These are phyloP conservation scores for Allomyces macrogynus DNA, from an alignment of 192 early-diverging fungal species.

Conservation along the genomic window DNA sequence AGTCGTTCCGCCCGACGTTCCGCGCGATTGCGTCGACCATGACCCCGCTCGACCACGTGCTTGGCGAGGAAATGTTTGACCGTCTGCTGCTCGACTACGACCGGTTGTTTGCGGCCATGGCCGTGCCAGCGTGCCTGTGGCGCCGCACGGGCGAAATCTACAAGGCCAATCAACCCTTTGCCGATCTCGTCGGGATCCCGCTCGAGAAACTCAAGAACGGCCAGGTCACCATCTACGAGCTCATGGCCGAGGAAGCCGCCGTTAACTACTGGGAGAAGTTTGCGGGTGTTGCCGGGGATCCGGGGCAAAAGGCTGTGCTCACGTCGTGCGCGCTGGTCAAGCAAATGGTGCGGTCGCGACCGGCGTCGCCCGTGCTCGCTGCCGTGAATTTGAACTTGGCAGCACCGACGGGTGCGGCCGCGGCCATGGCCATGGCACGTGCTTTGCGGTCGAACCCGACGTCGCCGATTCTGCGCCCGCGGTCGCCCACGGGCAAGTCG, in stretches of 20 bases:
- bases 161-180: slow-evolving; percentile 90
- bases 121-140: slow-evolving; percentile 89
- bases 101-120: slow-evolving; percentile 82
- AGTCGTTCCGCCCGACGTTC: slow-evolving; percentile 73
- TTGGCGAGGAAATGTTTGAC: slow-evolving; percentile 93
- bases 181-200: slow-evolving; percentile 60
- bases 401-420: not conserved
- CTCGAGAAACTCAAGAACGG: slow-evolving; percentile 64
- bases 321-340: slow-evolving; percentile 70
- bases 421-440: too few relatives aligned
- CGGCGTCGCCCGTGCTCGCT: not conserved
- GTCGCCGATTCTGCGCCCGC: slow-evolving; percentile 1
- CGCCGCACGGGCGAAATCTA: slow-evolving; percentile 90
- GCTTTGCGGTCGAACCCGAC: too few relatives aligned
- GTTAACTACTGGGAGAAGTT: slow-evolving; percentile 95
- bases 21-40: slow-evolving; percentile 65
- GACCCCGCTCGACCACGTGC: slow-evolving; percentile 78
- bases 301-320: slow-evolving; percentile 84
- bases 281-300: slow-evolving; percentile 89
- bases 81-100: slow-evolving; percentile 86
- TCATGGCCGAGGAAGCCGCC: slow-evolving; percentile 79
- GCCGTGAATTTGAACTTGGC: not conserved
- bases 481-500: too few relatives aligned
- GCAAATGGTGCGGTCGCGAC: slow-evolving; percentile 9
- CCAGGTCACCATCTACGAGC: slow-evolving; percentile 26